Evolutionary conservation across 2,329 filamentous ascomycete species (phyloP).

Genomic region (Calonectria pseudoreteaudii): DNA sequence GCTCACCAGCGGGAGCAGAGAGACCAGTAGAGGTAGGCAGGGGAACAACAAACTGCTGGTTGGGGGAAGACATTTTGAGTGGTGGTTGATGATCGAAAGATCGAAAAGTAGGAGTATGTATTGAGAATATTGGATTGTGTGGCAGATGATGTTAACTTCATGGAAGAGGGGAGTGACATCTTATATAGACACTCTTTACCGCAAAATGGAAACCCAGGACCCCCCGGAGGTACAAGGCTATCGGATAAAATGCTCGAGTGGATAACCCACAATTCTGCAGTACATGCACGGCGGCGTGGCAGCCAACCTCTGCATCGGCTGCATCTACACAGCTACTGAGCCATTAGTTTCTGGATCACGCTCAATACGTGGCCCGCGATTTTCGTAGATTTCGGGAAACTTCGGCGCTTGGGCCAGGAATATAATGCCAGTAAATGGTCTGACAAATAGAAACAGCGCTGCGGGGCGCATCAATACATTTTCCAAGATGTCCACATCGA

Average conservation of each 20-base stretch:
- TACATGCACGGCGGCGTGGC: neutral
- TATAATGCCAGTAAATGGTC: neutral
- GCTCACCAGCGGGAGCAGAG: neutral
- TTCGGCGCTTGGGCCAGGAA: neutral
- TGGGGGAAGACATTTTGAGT: neutral
- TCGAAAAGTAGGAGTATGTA: neutral
- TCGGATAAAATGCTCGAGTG: neutral
- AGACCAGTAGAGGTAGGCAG: constrained; percentile 3
- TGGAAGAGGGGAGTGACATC: neutral
- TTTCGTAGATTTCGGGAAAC: neutral
- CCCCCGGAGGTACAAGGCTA: neutral
- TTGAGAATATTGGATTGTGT: neutral
- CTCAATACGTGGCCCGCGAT: neutral
- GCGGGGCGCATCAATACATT: neutral
- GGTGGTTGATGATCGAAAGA: neutral
- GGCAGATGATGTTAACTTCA: neutral
- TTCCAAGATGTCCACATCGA: neutral
- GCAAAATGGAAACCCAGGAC: too few species aligned
- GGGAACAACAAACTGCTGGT: neutral
- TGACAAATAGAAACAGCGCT: neutral
- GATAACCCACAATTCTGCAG: neutral
- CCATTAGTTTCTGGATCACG: neutral
- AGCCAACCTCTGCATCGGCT: neutral
- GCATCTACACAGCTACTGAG: neutral
- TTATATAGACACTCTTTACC: neutral